Percentiles rank a stretch among this genome's conserved stretches.
phyloP scores from a whole-genome alignment of 2,329 filamentous ascomycete genomes.

The Macroventuria anomochaeta region DNA sequence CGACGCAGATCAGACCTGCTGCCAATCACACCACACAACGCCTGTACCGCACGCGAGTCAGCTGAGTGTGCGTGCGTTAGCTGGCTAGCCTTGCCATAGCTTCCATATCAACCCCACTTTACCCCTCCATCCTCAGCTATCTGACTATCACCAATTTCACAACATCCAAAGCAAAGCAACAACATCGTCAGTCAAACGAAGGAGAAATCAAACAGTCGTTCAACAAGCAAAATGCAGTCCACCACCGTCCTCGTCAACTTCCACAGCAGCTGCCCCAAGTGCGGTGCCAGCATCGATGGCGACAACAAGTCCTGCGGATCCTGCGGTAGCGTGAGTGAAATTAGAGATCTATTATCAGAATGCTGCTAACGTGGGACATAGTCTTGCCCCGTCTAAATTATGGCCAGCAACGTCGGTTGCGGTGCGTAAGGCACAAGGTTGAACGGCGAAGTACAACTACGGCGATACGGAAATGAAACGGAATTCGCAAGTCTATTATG shows the following conservation, averaged over 20 bases:
- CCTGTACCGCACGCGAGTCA: conserved; percentile 35
- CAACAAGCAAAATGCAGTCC: conserved; percentile 35
- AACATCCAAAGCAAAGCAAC: conserved; percentile 6
- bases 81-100: conserved; percentile 27
- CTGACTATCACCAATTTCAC: conserved; percentile 18
- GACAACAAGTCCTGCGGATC: conserved; percentile 47
- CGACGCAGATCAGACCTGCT: not conserved
- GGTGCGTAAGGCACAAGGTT: not conserved
- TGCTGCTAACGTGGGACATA: not conserved
- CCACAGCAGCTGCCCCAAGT: conserved; percentile 49
- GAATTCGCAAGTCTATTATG: not conserved
- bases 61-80: conserved; percentile 41
- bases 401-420: not conserved
- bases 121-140: conserved; percentile 30
- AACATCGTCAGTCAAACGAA: too few species aligned
- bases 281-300: conserved; percentile 41
- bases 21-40: conserved; percentile 33
- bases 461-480: not conserved
- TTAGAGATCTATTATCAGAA: not conserved
- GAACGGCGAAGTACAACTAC: not conserved
- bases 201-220: not conserved
- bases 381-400: conserved; percentile 13
- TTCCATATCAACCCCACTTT: conserved; percentile 47
- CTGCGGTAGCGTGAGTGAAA: conserved; percentile 46
- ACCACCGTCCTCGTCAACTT: conserved; percentile 37